Evolutionary conservation across 495 filamentous ascomycete species (phyloP).

Genomic region (Bathelium albidoporum): DNA sequence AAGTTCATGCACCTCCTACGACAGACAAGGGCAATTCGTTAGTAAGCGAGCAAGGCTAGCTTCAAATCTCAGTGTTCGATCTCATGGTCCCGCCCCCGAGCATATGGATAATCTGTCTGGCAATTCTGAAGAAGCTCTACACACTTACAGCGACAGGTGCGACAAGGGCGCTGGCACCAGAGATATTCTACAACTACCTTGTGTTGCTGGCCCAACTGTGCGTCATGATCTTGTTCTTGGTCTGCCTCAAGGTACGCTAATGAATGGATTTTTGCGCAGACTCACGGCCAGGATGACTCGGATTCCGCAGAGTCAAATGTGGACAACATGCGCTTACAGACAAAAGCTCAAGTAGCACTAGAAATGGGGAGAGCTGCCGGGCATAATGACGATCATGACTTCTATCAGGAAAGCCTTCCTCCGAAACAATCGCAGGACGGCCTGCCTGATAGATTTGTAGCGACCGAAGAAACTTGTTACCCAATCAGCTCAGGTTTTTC

Average conservation of each 20-base stretch:
- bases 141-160: not conserved
- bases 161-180: not conserved
- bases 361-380: not conserved
- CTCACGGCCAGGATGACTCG: not conserved
- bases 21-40: no score
- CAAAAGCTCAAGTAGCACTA: not conserved
- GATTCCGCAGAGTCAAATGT: not conserved
- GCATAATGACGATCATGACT: not conserved
- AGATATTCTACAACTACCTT: no score
- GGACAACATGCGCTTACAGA: not conserved
- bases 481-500: not conserved
- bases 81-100: no score
- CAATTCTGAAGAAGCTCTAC: not conserved
- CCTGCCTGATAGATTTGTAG: not conserved
- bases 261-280: not conserved
- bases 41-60: no score
- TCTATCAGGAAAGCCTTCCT: not conserved
- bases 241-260: not conserved
- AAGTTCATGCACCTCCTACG: no score
- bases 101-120: no score
- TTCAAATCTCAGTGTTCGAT: no score
- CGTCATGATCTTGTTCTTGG: not conserved
- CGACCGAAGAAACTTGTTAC: not conserved
- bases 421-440: not conserved
- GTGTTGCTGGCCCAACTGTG: not conserved